Base-by-base conservation (phyloP, 768 basidiomycete genomes). In the Grammothele lineata region DNA sequence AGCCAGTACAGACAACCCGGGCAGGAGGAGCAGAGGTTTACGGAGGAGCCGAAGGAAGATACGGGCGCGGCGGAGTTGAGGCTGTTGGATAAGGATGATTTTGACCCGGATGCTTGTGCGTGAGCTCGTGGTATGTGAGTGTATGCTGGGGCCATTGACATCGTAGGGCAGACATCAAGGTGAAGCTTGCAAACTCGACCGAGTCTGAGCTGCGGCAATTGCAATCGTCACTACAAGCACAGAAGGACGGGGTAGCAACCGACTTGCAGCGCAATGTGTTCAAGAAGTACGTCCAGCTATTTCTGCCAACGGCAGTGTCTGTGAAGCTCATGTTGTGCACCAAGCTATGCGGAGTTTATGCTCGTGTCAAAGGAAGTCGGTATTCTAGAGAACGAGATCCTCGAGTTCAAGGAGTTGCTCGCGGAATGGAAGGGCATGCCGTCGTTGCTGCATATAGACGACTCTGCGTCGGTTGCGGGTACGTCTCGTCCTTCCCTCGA, bases 361-460 rank as follows among this genome's bases (percentile, higher is more conserved):
- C 75, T 87, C 45, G 90, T 99, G 18, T 96, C 96, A 3, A 98
- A 98, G 62, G 96, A 98, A 68, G 95, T 99, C 44, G 85, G 88
- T 22, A 85, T 89, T 1, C 79, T 99, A 22, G 96, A 99, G 71
- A 94, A 93, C 60, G 94, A 97, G 65, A 90, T 98, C 87, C 77
- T 97, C 24, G 94, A 98, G 60, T 80, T 99, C 63, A 97, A 96
- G 65, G 92, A 94, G 45, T 78, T 87, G 5, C 75, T 98, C 3
- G 84, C 88, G 11, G 96, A 99, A 61, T 98, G 94, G 87, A 93
- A 94, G 65, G 82, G 82, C 45, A 92, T 98, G 79, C 95, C 96
- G 0, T 90, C 92, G 6, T 76, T 92, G 17, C 75, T 99, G 15
- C 91, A 94, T 54, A 86, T 97, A 48, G 88, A 92, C 41, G 92